Evolutionary conservation across 2,329 filamentous ascomycete genomes (phyloP).

Genomic region (Scytalidium lignicola): DNA sequence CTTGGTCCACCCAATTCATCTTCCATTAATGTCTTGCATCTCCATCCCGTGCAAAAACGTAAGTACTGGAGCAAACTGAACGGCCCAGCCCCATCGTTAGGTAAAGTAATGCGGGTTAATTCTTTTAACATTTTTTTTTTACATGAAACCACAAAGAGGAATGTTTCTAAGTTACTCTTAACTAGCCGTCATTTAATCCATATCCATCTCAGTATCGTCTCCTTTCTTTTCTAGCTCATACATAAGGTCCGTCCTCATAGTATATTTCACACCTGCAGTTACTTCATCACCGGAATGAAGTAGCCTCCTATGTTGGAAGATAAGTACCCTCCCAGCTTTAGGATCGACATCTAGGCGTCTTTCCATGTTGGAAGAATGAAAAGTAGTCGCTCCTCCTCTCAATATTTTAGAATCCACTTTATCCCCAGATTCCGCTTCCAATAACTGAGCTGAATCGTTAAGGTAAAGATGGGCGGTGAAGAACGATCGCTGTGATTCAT

Average conservation of each 20-base stretch:
- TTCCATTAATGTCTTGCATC: background rate
- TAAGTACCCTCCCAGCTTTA: slow-evolving; percentile 51
- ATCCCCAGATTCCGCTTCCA: slow-evolving; percentile 20
- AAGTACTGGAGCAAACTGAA: background rate
- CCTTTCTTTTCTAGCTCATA: slow-evolving; percentile 30
- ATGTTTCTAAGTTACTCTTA: no score
- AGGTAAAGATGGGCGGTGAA: slow-evolving; percentile 54
- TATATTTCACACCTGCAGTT: slow-evolving; percentile 47
- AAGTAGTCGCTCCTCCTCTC: slow-evolving; percentile 49
- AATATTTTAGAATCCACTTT: slow-evolving; percentile 29
- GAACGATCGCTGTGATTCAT: slow-evolving; percentile 24
- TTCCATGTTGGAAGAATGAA: slow-evolving; percentile 39
- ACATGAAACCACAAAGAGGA: no score
- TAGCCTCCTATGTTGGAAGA: slow-evolving; percentile 52
- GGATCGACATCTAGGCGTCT: slow-evolving; percentile 48
- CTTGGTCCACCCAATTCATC: background rate
- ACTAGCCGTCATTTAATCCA: no score
- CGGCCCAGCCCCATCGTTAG: background rate
- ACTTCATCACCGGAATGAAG: slow-evolving; percentile 52
- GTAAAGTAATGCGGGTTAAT: background rate
- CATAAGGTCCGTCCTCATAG: slow-evolving; percentile 50
- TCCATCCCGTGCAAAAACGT: no score
- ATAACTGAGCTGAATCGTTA: slow-evolving; percentile 42
- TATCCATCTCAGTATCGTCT: background rate
- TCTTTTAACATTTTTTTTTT: no score